Evolutionary conservation across 257 asterid species (phyloP), one percentile per base, ranked within the genome.

Genomic region (Cruciata laevipes): DNA sequence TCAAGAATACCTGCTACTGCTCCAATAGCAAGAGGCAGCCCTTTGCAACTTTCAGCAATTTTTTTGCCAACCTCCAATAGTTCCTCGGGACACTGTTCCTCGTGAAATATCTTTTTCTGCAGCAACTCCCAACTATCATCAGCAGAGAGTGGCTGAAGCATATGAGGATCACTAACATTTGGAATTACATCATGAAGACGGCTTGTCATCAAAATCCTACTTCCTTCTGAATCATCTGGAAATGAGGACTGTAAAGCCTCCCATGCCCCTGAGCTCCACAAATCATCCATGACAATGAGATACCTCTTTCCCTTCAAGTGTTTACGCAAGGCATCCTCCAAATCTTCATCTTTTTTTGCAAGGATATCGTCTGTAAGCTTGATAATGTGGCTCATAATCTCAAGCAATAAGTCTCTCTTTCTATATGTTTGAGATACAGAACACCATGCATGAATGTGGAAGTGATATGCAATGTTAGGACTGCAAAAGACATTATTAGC

Each of bases 1-100:
- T 33, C 49, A 23, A 71, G 74, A 33, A 71, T 32, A 62, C 74
- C 74, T 3, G 57, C 74, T 62, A 71, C 35, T 32, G 69, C 69
- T 33, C 56, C 42, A 38, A 71, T 33, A 3, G 74, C 53, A 55
- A 62, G 61, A 3, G 74, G 74, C 0, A 70, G 49, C 5, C 63
- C 63, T 10, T 27, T 58, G 63, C 63, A 58, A 58, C 27, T 58
- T 58, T 58, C 16, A 6, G 38, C 63, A 58, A 58, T 58, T 58
- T 58, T 17, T 25, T 58, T 7, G 13, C 63, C 63, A 14, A 58
- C 63, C 27, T 58, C 37, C n/a, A 58, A 27, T 1, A 58, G 38
- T 24, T 25, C 37, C 2, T 58, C 37, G 13, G 63, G 63, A 24
- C 63, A 58, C 4, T 5, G n/a, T 27, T 25, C 37, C 37, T 6